Percentiles rank a stretch among this genome's conserved stretches.
These are phyloP conservation scores for Penicillium nucicola DNA, from an alignment of 495 filamentous ascomycete species.

Conservation along the genomic window DNA sequence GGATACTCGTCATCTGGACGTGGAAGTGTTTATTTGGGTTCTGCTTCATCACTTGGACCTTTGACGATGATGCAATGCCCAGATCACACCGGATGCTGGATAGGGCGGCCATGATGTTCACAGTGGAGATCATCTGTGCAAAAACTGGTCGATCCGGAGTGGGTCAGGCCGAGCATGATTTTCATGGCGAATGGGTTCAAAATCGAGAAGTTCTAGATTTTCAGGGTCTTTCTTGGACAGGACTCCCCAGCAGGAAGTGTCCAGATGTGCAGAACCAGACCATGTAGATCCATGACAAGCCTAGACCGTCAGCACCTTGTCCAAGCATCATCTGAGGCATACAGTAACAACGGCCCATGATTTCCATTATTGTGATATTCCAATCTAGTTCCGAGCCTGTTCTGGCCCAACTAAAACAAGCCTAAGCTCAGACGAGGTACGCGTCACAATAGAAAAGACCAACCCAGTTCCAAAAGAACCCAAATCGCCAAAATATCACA, in stretches of 20 bases:
- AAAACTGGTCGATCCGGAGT: conserved; percentile 13
- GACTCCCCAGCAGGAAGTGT: too few relatives aligned
- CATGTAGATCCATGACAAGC: too few relatives aligned
- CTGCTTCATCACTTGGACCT: too few relatives aligned
- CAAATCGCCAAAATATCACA: not conserved
- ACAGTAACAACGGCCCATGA: too few relatives aligned
- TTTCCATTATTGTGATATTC: too few relatives aligned
- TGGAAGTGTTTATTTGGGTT: too few relatives aligned
- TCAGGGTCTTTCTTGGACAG: not conserved
- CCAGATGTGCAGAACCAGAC: too few relatives aligned
- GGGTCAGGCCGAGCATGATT: conserved; percentile 16
- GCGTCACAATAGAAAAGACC: not conserved
- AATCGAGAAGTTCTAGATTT: not conserved
- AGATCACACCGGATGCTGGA: conserved; percentile 19
- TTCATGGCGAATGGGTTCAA: not conserved
- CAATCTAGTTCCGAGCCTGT: not conserved
- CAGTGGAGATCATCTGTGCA: conserved; percentile 11
- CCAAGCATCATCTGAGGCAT: too few relatives aligned
- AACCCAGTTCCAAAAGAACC: too few relatives aligned
- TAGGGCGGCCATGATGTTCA: conserved; percentile 1
- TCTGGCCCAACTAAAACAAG: not conserved
- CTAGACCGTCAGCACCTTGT: too few relatives aligned
- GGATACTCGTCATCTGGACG: too few relatives aligned
- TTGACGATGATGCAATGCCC: conserved; percentile 15
- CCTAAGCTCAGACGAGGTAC: not conserved